Evolutionary conservation across 164 flowering plant genomes (phyloP), one percentile per base, ranked within the genome.

Genomic region (Magnolia kwangsiensis): DNA sequence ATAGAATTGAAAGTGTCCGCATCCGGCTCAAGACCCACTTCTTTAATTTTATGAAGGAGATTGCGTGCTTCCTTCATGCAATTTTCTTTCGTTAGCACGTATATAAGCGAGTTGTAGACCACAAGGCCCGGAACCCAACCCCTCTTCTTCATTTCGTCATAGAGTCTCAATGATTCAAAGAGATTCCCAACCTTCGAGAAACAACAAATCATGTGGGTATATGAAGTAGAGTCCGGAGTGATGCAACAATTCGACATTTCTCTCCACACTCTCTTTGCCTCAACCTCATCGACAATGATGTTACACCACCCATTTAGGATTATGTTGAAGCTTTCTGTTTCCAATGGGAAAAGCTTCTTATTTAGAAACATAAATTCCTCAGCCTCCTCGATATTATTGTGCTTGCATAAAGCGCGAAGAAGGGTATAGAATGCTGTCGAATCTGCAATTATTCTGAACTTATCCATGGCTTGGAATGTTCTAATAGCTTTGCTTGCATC

Each of bases 261-360:
- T 80, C 94, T 90, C 99, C 98, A 93, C 49, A 96, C 76, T 82
- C 99, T 86, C 86, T 92, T 96, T 74, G 99, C 95, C 88, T 92
- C 99, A 50, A 75, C 50, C 66, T 89, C 77, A 78, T 92, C 97
- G 69, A 84, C 77, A 11, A 83, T 69, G 76, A 89, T 82, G 77
- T 89, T 89, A 77, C 92, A 93, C 99, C 99, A 96, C 7, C 92
- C 98, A 78, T 91, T 78, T 27, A 96, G 90, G 78, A 93, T 89
- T 78, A 96, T 89, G 82, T 96, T 93, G 79, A 93, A 96, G 75
- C 94, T 82, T 72, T 88, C 88, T 2, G 88, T 81, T 67, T 83
- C 89, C 81, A 92, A 77, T 0, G 97, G 97, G 72, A 89, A 93
- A 71, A 89, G 80, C 84, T 88, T 88, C 87, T 82, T 92, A 67